Evolutionary conservation across 192 early-diverging fungal genomes (phyloP), one percentile per base, ranked within the genome.

Genomic region (Dissophora globulifera): DNA sequence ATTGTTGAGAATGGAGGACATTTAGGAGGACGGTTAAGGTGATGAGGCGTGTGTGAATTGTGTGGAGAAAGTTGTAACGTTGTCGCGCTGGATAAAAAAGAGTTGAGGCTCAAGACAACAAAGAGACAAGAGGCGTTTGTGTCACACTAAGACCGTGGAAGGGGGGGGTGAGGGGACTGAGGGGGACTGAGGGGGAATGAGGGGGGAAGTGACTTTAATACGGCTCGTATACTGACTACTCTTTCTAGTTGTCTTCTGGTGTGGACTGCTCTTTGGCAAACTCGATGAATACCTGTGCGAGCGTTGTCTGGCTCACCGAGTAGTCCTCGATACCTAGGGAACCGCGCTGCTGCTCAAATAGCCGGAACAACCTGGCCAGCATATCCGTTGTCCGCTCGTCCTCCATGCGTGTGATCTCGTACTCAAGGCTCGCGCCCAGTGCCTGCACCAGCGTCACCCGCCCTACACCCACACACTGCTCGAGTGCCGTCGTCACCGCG

Each of bases 251-350:
- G 46, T 74, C 70, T 26, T 64, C 71, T 7, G 71, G 71, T 1
- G 62, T 43, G 17, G 71, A 62, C 53, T 86, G 84, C 27, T 69
- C 58, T 64, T 86, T 83, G 4, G 84, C 88, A 83, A 90, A 82
- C 48, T 82, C 76, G 35, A 90, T 79, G 69, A 90, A 90, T n/a
- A 89, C 85, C 50, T 87, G 82, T 33, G 87, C 85, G 29, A 90
- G 59, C 1, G 84, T 86, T 6, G 88, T 82, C 64, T 89, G 88
- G 30, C 82, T 81, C 27, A 89, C 83, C 22, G 80, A 82, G 53
- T 85, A 90, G 43, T 89, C 86, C 38, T 69, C 54, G 50, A 90
- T 66, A 12, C 80, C 79, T 3, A 69, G 49, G 2, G 49, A 30
- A 10, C 27, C 26, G 27, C 82, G 72, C 30, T 55, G 48, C 33